Evolutionary conservation across 208 protist genomes (phyloP), one percentile per base, ranked within the genome.

Genomic region (Crithidia expoeki): DNA sequence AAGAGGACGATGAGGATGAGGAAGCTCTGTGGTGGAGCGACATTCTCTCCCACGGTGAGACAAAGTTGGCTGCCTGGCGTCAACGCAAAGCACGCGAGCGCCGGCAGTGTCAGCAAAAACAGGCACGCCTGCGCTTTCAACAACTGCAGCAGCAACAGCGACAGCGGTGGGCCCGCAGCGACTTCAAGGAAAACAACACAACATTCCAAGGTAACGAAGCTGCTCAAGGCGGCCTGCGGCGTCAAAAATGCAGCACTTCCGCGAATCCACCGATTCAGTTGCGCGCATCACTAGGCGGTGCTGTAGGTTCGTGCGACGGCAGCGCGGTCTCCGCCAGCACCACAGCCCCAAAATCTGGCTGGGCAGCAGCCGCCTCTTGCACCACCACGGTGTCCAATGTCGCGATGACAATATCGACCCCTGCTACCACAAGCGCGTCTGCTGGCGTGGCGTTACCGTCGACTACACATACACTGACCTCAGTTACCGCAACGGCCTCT

Each of bases 21-120:
- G 74, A 89, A 34, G 72, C 72, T n/a, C 77, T 89, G 23, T 86
- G 80, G 80, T 89, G 84, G 84, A 66, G 25, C n/a, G 84, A 89
- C 53, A 72, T 89, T 16, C 23, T 84, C 27, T 52, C 76, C 42
- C 68, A 84, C 52, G 80, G 80, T 32, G 63, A 81, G 52, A 32
- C 59, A 25, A 62, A 68, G 38, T 33, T 71, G n/a, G 52, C 11
- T 7, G 66, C 32, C 6, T 73, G 59, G 65, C 73, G 73, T 2
- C 66, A 62, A 17, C 66, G 58, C 27, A 40, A 71, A n/a, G 38
- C 63, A 6, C 74, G 58, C 12, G 59, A 74, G 47, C 62, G 46
- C 40, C 51, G 60, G 3, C 71, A 70, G 52, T 56, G 46, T 19
- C 50, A 69, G 40, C 74, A 56, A 23, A 30, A 60, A 19, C 55